Evolutionary conservation across 768 basidiomycete genomes (phyloP).

Genomic region (Mycena haematopus): DNA sequence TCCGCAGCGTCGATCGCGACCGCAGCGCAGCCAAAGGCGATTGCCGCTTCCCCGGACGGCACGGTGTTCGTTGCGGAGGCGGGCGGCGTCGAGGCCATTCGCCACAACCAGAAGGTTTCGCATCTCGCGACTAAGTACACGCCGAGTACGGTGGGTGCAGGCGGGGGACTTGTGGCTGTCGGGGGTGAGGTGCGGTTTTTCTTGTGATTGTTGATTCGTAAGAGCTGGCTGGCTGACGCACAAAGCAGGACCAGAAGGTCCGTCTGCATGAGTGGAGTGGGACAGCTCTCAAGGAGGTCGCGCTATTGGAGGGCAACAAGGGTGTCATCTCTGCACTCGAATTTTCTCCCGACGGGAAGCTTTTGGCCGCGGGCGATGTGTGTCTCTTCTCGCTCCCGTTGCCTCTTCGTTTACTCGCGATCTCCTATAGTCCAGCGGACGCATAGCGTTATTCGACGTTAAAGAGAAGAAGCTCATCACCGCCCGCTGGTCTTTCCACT

Average conservation of each 20-base stretch:
- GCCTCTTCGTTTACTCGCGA: constrained; percentile 1
- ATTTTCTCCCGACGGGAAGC: constrained; percentile 78
- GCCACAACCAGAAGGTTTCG: constrained; percentile 71
- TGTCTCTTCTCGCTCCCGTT: constrained; percentile 39
- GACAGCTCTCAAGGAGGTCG: constrained; percentile 60
- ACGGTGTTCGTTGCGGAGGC: constrained; percentile 72
- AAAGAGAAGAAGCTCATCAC: constrained; percentile 70
- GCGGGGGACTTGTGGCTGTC: constrained; percentile 62
- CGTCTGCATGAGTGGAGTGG: constrained; percentile 78
- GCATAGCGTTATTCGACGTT: constrained; percentile 80
- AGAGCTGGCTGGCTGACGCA: constrained; percentile 11
- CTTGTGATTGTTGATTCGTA: constrained; percentile 5
- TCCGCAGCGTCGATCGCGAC: constrained; percentile 59
- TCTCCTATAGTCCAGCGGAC: constrained; percentile 72
- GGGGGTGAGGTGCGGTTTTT: constrained; percentile 66
- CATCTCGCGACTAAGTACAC: constrained; percentile 57
- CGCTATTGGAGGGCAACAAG: constrained; percentile 68
- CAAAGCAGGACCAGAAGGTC: constrained; percentile 72
- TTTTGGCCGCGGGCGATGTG: constrained; percentile 88
- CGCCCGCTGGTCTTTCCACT: constrained; percentile 86
- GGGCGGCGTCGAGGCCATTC: constrained; percentile 67
- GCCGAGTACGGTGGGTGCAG: constrained; percentile 65
- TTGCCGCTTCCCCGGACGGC: constrained; percentile 64
- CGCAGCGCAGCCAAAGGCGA: constrained; percentile 68
- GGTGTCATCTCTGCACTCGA: constrained; percentile 76